Evolutionary conservation across 345 rosid genomes (phyloP).

Genomic region (Eucalyptus pauciflora): DNA sequence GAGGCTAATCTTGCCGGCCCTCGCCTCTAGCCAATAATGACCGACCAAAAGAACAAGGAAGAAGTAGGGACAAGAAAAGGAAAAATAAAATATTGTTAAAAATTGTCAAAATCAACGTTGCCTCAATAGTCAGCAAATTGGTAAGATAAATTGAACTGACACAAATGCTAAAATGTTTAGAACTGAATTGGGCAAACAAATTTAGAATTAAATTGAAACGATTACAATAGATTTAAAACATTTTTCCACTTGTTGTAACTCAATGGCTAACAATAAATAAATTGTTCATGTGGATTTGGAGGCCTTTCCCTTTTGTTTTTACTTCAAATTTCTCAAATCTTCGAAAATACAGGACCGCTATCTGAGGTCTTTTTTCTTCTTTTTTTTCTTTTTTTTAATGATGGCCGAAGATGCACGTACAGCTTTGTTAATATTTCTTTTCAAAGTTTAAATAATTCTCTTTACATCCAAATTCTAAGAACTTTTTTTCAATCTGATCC

Average conservation of each 20-base stretch:
- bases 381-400: background rate
- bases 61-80: too few relatives aligned
- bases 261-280: background rate
- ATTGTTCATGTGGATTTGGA: background rate
- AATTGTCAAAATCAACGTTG: too few relatives aligned
- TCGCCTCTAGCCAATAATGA: too few relatives aligned
- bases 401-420: background rate
- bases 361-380: background rate
- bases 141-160: too few relatives aligned
- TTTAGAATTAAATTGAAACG: too few relatives aligned
- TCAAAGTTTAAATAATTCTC: background rate
- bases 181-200: rapidly evolving
- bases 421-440: background rate
- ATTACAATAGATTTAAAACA: too few relatives aligned
- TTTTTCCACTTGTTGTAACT: background rate
- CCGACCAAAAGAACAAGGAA: too few relatives aligned
- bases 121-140: rapidly evolving
- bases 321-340: background rate
- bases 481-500: background rate
- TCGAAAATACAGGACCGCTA: background rate
- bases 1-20: too few relatives aligned
- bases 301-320: background rate
- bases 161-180: rapidly evolving
- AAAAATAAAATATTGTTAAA: too few relatives aligned
- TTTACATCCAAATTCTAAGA: background rate